Conservation (phyloP, 2,329 filamentous ascomycete genomes). For the Aspergillus amoenus region DNA sequence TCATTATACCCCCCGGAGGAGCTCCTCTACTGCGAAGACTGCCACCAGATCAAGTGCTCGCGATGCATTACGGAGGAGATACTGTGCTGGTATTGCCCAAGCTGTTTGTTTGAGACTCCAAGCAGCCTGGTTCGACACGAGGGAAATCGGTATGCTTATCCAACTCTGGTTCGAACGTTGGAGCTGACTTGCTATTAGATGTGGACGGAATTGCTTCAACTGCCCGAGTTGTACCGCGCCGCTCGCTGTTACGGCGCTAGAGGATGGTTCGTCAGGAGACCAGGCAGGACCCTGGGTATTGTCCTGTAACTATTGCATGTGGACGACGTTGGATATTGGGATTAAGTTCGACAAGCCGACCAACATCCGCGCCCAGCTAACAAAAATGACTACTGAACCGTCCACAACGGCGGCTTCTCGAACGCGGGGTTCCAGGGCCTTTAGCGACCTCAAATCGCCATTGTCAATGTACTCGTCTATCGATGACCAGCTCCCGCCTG, state of each 20-base stretch:
- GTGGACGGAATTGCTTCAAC: conserved; percentile 91
- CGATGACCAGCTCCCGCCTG: conserved; percentile 30
- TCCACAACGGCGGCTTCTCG: conserved; percentile 29
- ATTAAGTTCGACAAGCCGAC: conserved; percentile 88
- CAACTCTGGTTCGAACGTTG: background rate
- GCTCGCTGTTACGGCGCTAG: conserved; percentile 70
- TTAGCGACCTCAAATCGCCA: conserved; percentile 38
- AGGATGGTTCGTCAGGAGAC: conserved; percentile 43
- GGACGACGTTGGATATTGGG: conserved; percentile 85
- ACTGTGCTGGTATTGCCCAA: conserved; percentile 91
- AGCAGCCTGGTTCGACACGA: conserved; percentile 90
- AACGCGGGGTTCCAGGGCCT: conserved; percentile 39
- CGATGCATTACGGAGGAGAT: conserved; percentile 92
- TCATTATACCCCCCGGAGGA: conserved; percentile 91
- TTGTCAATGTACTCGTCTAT: conserved; percentile 36
- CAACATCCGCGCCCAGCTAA: conserved; percentile 77
- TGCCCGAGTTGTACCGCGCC: conserved; percentile 86
- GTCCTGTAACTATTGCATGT: conserved; percentile 86
- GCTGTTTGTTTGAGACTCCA: conserved; percentile 92
- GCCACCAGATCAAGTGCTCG: conserved; percentile 91
- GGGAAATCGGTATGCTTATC: conserved; percentile 73
- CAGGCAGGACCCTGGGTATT: conserved; percentile 69
- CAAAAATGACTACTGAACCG: conserved; percentile 60
- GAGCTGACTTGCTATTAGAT: conserved; percentile 57
- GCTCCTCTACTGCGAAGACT: conserved; percentile 95